A percentile compares a stretch with the other conserved stretches of the same genome.
Conservation (phyloP, 1,284 basidiomycete genomes). For the Termitomyces sp. region DNA sequence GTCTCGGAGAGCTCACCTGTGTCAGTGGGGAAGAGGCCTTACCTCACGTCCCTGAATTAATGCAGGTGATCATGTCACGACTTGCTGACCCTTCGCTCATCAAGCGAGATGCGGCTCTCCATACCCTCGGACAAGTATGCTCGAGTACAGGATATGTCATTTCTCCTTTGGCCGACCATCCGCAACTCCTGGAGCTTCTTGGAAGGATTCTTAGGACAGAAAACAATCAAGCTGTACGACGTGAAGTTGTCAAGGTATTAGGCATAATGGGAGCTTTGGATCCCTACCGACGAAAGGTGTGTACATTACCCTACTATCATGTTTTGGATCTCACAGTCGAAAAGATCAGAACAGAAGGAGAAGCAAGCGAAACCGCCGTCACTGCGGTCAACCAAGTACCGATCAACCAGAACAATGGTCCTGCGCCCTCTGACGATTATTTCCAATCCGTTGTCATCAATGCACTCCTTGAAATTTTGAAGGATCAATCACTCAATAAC, state of each 20-base stretch:
- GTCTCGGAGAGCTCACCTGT: conserved; percentile 89
- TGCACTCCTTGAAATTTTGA: conserved; percentile 83
- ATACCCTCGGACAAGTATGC: conserved; percentile 92
- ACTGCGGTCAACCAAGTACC: conserved; percentile 59
- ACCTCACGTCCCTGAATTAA: conserved; percentile 80
- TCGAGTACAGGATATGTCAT: conserved; percentile 96
- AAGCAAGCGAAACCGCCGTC: conserved; percentile 67
- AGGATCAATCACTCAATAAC: conserved; percentile 80
- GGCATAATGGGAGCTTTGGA: conserved; percentile 98
- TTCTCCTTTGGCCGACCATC: conserved; percentile 86
- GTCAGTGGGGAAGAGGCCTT: conserved; percentile 93
- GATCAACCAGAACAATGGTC: conserved; percentile 40
- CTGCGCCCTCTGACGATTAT: conserved; percentile 82
- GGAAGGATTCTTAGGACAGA: conserved; percentile 88
- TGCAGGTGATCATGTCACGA: conserved; percentile 86
- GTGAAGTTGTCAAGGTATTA: conserved; percentile 91
- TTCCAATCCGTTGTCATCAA: conserved; percentile 97
- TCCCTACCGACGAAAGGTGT: conserved; percentile 90
- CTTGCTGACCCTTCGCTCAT: conserved; percentile 81
- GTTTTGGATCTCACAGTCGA: conserved; percentile 10
- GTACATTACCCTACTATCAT: neutral
- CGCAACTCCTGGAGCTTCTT: conserved; percentile 83
- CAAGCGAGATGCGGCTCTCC: conserved; percentile 92
- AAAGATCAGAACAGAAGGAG: conserved; percentile 74
- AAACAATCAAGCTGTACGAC: conserved; percentile 66